Conservation (phyloP, 2,329 filamentous ascomycete genomes). For the Stachybotrys chartarum region DNA sequence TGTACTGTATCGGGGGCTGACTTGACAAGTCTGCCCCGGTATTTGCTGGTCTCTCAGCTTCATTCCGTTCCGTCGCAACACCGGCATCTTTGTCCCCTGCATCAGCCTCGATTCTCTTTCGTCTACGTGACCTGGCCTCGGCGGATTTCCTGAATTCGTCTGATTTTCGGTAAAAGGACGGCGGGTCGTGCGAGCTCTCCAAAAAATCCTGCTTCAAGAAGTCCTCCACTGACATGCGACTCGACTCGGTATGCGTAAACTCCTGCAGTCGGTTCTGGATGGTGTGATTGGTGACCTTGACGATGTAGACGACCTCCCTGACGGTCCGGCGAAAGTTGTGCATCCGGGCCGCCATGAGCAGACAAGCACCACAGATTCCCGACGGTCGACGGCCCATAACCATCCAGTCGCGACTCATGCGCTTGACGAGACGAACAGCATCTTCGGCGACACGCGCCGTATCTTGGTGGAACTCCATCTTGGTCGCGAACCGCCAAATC, state of each 20-base stretch:
- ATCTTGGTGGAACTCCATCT: constrained; percentile 80
- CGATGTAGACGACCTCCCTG: constrained; percentile 93
- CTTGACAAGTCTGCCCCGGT: constrained; percentile 26
- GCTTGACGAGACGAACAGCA: constrained; percentile 76
- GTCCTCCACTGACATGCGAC: constrained; percentile 78
- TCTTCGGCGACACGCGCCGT: constrained; percentile 82
- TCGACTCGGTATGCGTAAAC: constrained; percentile 81
- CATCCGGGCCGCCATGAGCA: constrained; percentile 93
- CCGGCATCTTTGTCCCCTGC: constrained; percentile 19
- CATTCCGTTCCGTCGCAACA: constrained; percentile 3
- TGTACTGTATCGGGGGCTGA: constrained; percentile 27
- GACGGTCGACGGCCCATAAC: constrained; percentile 87
- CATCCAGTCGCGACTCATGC: constrained; percentile 98
- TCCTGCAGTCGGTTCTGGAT: constrained; percentile 88
- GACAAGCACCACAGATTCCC: constrained; percentile 86
- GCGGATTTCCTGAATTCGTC: constrained; percentile 50
- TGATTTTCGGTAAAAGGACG: constrained; percentile 66
- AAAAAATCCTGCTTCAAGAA: constrained; percentile 68
- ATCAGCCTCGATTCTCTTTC: constrained; percentile 27
- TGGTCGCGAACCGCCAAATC: constrained; percentile 83
- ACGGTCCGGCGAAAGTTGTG: constrained; percentile 94
- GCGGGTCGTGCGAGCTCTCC: constrained; percentile 72
- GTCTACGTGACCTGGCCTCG: constrained; percentile 40
- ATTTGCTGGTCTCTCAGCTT: constrained; percentile 12
- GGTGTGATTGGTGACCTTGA: constrained; percentile 91